Base-by-base conservation (phyloP, 2,329 filamentous ascomycete genomes). In the Neonectria punicea region DNA sequence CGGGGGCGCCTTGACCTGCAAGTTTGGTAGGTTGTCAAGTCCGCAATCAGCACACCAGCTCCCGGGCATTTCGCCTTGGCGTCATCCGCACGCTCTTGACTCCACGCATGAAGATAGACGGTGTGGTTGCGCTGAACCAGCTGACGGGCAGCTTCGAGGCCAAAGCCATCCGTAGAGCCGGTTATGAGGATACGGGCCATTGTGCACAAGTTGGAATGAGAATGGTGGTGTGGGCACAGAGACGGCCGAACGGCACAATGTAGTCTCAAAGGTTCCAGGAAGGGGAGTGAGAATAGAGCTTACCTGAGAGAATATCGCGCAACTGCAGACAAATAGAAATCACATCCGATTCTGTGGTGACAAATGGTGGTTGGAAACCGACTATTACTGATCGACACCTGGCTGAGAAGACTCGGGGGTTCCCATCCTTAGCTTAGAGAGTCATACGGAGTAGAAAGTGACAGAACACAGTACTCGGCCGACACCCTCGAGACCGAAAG, bases 101-200 rank as follows among this genome's bases (percentile, higher is more conserved):
- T 73, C 10, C 70, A 67, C 1, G 69, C 70, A 36, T 73, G 71
- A 25, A 73, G 70, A 49, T 67, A 70, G 53, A 73, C 71, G 13
- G 62, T 59, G 50, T 73, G 66, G 20, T 66, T 67, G 20, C 66
- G 67, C 22, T 73, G 60, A 16, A 70, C 54, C 4, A 73, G 70
- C 34, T 71, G 70, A 22, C 69, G 69, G 36, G 71, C 70, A 39
- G 70, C 54, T 43, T 67, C 69, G 22, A 71, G 61, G 56, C 70
- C 71, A 36, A 73, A 68, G 44, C 71, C 71, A n/a, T 73, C 71
- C 25, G 68, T 67, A 28, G 71, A 73, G 6, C 71, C 71, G 4
- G 71, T 73, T 34, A 73, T 73, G 49, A 73, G 67, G 47, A 73
- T 67, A 20, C 70, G 70, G 20, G 58, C 69, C 71, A 73, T 72